Conservation (phyloP, 78 protist genomes). For the Chrysochromulina tobinii region DNA sequence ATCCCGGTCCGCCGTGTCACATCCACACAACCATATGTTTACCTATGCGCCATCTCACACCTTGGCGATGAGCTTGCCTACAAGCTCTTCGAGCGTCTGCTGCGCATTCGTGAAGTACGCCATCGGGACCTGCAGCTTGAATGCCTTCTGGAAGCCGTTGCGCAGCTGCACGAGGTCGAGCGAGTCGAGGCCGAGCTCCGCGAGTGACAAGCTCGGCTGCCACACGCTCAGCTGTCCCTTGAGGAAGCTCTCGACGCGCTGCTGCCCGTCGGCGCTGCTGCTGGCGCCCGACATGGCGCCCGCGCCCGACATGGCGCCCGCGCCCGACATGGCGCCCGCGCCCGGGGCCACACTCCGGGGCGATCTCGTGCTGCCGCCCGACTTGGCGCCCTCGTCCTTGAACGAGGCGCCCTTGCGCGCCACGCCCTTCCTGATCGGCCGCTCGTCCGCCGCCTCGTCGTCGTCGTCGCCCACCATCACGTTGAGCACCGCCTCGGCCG, state of each 20-base stretch:
- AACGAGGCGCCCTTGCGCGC: no score
- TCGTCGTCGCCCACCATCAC: background rate
- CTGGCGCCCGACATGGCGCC: no score
- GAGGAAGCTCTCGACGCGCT: background rate
- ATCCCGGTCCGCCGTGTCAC: no score
- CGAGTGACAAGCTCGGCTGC: background rate
- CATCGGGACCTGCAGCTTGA: background rate
- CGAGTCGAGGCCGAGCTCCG: conserved; percentile 47
- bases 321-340: no score
- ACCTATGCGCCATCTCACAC: no score
- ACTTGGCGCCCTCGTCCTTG: no score
- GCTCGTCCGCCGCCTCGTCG: background rate
- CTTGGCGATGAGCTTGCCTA: background rate
- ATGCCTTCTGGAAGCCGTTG: conserved; percentile 21
- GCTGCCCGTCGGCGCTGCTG: background rate
- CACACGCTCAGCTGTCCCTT: background rate
- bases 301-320: no score
- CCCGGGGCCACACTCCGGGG: no score
- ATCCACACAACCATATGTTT: no score
- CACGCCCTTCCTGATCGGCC: no score
- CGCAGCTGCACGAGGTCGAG: conserved; percentile 50
- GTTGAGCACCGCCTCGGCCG: background rate
- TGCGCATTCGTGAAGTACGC: background rate
- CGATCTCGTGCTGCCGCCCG: no score
- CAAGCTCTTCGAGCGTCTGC: background rate